These are phyloP conservation scores for Collybia sp. DNA, from an alignment of 768 basidiomycete genomes.

Conservation along the genomic window DNA sequence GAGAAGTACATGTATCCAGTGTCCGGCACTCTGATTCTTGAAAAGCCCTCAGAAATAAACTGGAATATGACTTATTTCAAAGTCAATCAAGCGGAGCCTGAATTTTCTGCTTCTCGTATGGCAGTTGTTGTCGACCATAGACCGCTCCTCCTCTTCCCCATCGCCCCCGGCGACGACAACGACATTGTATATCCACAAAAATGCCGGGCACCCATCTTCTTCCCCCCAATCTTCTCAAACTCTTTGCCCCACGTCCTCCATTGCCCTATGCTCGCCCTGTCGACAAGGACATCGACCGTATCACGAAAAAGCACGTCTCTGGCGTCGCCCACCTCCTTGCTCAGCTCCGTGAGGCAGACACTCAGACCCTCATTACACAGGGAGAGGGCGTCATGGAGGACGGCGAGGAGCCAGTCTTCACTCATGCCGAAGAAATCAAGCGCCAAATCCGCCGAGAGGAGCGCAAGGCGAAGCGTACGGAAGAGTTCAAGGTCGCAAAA, in stretches of 20 bases:
- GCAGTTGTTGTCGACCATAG: too few species aligned
- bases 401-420: slow-evolving; percentile 77
- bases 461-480: slow-evolving; percentile 67
- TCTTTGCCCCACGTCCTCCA: slow-evolving; percentile 91
- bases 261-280: slow-evolving; percentile 84
- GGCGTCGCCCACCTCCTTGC: slow-evolving; percentile 78
- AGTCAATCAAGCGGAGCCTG: too few species aligned
- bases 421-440: slow-evolving; percentile 79
- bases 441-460: slow-evolving; percentile 76
- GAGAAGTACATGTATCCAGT: too few species aligned
- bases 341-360: slow-evolving; percentile 73
- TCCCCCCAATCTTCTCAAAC: slow-evolving; percentile 93
- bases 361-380: slow-evolving; percentile 55
- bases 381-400: slow-evolving; percentile 71
- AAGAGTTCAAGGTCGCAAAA: slow-evolving; percentile 76
- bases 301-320: slow-evolving; percentile 59
- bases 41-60: too few species aligned
- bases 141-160: too few species aligned
- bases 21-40: too few species aligned
- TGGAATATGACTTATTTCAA: too few species aligned
- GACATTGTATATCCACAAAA: too few species aligned
- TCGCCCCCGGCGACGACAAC: too few species aligned
- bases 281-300: slow-evolving; percentile 76
- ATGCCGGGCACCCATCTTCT: slow-evolving; percentile 83
- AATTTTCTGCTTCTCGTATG: too few species aligned